phyloP scores from a whole-genome alignment of 2,329 filamentous ascomycete genomes.

The Fusarium sulawesiense region DNA sequence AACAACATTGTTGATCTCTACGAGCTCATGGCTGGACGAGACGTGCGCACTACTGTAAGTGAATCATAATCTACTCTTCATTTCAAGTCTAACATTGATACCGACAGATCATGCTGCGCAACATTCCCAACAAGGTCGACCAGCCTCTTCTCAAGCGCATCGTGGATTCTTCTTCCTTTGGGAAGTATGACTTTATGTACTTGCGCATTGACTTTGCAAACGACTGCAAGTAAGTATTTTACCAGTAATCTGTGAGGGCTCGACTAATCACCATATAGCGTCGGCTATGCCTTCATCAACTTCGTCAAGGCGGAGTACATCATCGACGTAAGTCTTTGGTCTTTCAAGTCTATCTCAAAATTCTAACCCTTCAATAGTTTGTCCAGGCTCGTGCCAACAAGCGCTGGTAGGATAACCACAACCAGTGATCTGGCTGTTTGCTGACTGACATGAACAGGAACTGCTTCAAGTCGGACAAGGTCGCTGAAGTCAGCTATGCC shows the following conservation, averaged over 20 bases:
- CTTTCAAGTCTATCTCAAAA: neutral
- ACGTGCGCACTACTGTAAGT: slow-evolving; percentile 80
- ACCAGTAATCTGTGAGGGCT: neutral
- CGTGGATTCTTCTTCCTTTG: slow-evolving; percentile 81
- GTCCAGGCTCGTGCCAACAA: slow-evolving; percentile 76
- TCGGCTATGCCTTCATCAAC: slow-evolving; percentile 98
- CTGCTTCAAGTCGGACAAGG: slow-evolving; percentile 84
- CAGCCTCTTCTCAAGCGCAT: slow-evolving; percentile 81
- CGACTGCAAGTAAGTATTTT: slow-evolving; percentile 77
- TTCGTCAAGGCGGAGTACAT: slow-evolving; percentile 80
- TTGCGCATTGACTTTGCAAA: slow-evolving; percentile 89
- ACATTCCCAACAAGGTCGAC: slow-evolving; percentile 92
- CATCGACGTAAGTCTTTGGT: slow-evolving; percentile 66
- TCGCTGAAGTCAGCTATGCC: slow-evolving; percentile 94
- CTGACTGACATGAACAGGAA: slow-evolving; percentile 64
- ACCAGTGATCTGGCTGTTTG: neutral
- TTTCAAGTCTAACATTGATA: slow-evolving; percentile 2
- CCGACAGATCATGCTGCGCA: slow-evolving; percentile 86
- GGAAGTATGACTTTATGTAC: slow-evolving; percentile 95
- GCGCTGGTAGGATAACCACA: slow-evolving; percentile 65
- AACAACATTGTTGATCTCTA: slow-evolving; percentile 69
- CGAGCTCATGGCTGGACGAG: slow-evolving; percentile 64
- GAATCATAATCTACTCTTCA: neutral
- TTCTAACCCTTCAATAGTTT: slow-evolving; percentile 65
- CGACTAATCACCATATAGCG: slow-evolving; percentile 64